phyloP scores from a whole-genome alignment of 495 filamentous ascomycete species.

The Tuber borchii region DNA sequence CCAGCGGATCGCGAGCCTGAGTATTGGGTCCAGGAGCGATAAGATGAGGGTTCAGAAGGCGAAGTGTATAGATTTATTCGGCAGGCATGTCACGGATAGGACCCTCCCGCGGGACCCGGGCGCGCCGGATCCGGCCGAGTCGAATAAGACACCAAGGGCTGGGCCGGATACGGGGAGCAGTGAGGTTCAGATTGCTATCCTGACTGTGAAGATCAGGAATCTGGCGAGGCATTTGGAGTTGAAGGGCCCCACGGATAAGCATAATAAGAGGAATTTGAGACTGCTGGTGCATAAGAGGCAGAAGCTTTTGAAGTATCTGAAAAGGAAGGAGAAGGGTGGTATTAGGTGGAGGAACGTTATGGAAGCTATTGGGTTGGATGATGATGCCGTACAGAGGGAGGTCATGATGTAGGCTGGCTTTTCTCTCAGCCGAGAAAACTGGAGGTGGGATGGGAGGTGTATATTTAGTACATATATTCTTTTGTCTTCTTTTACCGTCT shows the following conservation, averaged over 20 bases:
- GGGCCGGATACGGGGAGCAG: constrained; percentile 87
- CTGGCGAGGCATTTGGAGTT: constrained; percentile 48
- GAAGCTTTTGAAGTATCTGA: constrained; percentile 76
- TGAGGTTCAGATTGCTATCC: constrained; percentile 94
- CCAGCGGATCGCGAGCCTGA: constrained; percentile 64
- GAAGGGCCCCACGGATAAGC: constrained; percentile 61
- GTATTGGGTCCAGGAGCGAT: constrained; percentile 68
- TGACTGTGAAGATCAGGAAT: constrained; percentile 87
- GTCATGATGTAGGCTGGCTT: constrained; percentile 18
- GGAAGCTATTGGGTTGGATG: constrained; percentile 72
- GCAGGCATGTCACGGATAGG: constrained; percentile 80
- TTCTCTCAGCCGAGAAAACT: background rate
- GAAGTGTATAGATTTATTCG: constrained; percentile 79
- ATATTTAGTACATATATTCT: background rate
- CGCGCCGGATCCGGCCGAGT: constrained; percentile 5
- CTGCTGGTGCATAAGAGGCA: constrained; percentile 82
- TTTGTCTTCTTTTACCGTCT: background rate
- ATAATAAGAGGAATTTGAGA: constrained; percentile 85
- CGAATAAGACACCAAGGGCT: constrained; percentile 59
- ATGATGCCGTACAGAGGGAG: constrained; percentile 46
- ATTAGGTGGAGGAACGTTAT: constrained; percentile 79
- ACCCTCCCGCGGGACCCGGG: constrained; percentile 50
- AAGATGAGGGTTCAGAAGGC: constrained; percentile 69
- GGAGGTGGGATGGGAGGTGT: background rate
- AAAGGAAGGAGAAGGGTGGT: constrained; percentile 82